phyloP scores from a whole-genome alignment of 2,329 filamentous ascomycete genomes.

The Fusarium mangiferae region DNA sequence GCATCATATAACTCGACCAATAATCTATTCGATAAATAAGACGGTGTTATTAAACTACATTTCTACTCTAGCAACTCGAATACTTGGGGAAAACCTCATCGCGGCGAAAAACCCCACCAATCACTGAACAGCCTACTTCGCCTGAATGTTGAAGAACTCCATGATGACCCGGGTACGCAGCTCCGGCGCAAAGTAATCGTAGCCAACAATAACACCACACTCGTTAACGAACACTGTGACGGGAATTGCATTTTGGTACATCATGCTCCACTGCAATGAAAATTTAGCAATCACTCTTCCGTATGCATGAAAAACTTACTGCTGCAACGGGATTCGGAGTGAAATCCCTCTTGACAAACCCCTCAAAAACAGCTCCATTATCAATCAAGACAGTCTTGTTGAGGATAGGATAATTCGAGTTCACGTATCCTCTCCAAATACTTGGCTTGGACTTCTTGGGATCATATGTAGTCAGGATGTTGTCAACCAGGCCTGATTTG shows the following conservation, averaged over 20 bases:
- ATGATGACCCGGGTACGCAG: conserved; percentile 46
- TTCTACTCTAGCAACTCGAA: neutral
- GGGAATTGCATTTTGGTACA: conserved; percentile 50
- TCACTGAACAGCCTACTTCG: neutral
- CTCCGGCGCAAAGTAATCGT: conserved; percentile 48
- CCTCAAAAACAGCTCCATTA: conserved; percentile 39
- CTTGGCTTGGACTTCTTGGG: conserved; percentile 24
- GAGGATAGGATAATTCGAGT: conserved; percentile 52
- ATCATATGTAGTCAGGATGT: conserved; percentile 46
- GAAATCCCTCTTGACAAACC: conserved; percentile 38
- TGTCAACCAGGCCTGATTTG: conserved; percentile 49
- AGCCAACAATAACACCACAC: conserved; percentile 50
- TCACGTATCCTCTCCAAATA: conserved; percentile 50
- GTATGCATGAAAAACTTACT: conserved; percentile 12
- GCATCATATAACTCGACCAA: rapidly evolving
- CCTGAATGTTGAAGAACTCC: conserved; percentile 46
- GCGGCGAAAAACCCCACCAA: neutral
- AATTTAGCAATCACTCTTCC: neutral
- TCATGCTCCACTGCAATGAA: conserved; percentile 47
- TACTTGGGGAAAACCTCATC: neutral
- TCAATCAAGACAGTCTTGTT: conserved; percentile 43
- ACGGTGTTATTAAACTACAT: too few species aligned
- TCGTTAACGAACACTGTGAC: conserved; percentile 50
- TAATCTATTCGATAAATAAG: rapidly evolving
- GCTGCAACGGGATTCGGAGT: conserved; percentile 34